Evolutionary conservation across 2,329 filamentous ascomycete genomes (phyloP).

Genomic region (Fusarium gaditjirri): DNA sequence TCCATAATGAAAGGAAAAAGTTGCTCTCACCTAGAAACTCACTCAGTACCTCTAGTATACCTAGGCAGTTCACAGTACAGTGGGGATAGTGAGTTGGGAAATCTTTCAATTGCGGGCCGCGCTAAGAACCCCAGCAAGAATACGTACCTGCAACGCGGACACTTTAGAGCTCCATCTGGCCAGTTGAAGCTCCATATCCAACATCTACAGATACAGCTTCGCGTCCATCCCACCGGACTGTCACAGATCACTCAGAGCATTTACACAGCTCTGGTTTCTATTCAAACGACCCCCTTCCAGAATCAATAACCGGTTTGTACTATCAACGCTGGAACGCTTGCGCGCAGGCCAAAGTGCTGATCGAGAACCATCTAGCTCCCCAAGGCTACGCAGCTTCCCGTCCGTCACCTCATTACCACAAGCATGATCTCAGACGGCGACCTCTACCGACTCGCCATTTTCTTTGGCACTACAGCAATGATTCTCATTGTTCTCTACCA

Average conservation of each 20-base stretch:
- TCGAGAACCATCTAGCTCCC: constrained; percentile 8
- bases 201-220: constrained; percentile 25
- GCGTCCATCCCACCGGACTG: neutral
- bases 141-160: constrained; percentile 37
- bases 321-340: neutral
- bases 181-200: constrained; percentile 39
- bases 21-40: neutral
- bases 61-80: constrained; percentile 6
- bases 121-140: constrained; percentile 19
- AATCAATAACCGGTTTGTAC: constrained; percentile 6
- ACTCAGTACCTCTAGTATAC: neutral
- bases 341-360: constrained; percentile 21
- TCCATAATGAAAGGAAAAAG: neutral
- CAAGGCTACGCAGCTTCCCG: constrained; percentile 3
- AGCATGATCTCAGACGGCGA: constrained; percentile 95
- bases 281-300: no score
- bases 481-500: constrained; percentile 94
- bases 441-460: constrained; percentile 91
- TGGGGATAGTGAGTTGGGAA: constrained; percentile 14
- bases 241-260: neutral
- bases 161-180: constrained; percentile 45
- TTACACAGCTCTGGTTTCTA: neutral
- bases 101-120: constrained; percentile 21
- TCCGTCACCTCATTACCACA: constrained; percentile 38
- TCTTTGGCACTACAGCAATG: constrained; percentile 90